Evolutionary conservation across 2,329 filamentous ascomycete species (phyloP), one percentile per base, ranked within the genome.

Genomic region (Plenodomus biglobosus): DNA sequence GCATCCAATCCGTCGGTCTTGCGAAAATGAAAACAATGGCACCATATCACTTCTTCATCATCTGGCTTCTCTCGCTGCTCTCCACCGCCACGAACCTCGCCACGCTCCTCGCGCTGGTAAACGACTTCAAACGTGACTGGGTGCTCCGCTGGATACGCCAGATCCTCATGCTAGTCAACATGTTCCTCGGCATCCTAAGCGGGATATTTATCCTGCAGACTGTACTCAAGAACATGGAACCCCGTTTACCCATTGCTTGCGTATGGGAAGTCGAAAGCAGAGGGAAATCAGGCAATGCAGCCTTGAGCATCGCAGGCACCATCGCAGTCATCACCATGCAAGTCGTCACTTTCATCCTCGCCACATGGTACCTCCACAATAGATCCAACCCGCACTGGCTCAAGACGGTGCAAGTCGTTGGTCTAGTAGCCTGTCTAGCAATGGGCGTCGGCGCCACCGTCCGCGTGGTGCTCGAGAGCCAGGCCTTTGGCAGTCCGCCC

Each of bases 41-140:
- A 0, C 79, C 83, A 0, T 88, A 88, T 64, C 85, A 88, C 69
- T 86, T 87, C 73, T 87, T 87, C 73, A 78, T 87, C 45, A 80
- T 87, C 55, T 87, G 84, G 85, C 84, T 86, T 73, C 73, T 87
- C 1, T 83, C 82, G 0, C 70, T 86, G 11, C 74, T 87, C 7
- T 83, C 83, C 15, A 86, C 83, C 54, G 81, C 83, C 1, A 85
- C 85, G 2, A 85, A 87, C 66, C 84, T 86, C 49, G 77, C 82
- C 3, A 83, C 84, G 0, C 72, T 87, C 15, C 75, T 87, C n/a
- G 83, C 82, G 1, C 76, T 87, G 27, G 81, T 84, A 1, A 80
- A 81, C 61, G 84, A 87, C 61, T 86, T 85, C 71, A 82, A 81
- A 55, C 73, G 84, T 22, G 84, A 87, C 68, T 84, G 82, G 81